These are phyloP conservation scores for Saitozyma podzolica DNA, from an alignment of 768 basidiomycete species.

Conservation along the genomic window DNA sequence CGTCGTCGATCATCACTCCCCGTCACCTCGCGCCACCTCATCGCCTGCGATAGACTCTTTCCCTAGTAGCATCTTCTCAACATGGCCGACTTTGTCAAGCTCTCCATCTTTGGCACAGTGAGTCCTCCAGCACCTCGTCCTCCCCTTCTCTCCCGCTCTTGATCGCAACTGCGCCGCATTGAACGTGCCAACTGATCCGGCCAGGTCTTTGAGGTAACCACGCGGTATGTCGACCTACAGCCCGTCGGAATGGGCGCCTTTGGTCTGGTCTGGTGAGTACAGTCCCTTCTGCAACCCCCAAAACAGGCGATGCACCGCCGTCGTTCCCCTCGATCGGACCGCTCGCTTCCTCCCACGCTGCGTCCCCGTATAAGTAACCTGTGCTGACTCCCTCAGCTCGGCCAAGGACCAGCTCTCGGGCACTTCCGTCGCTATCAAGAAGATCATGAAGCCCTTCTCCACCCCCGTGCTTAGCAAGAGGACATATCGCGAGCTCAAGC, in stretches of 20 bases:
- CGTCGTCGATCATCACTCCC: too few relatives aligned
- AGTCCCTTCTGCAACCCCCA: background rate
- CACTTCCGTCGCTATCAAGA: conserved; percentile 96
- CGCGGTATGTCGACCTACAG: conserved; percentile 97
- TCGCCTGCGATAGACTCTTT: too few relatives aligned
- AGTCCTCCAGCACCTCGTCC: conserved; percentile 6
- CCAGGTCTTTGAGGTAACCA: conserved; percentile 73
- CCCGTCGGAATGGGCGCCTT: conserved; percentile 99
- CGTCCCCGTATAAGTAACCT: background rate
- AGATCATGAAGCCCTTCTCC: conserved; percentile 99
- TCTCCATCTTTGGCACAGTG: conserved; percentile 97
- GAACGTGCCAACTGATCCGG: background rate
- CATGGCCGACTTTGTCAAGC: conserved; percentile 75
- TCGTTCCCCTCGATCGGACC: background rate
- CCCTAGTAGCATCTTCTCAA: background rate
- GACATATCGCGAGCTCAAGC: conserved; percentile 95
- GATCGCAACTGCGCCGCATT: too few relatives aligned
- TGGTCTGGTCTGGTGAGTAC: conserved; percentile 87
- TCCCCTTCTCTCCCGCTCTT: background rate
- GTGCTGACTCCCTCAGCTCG: conserved; percentile 59
- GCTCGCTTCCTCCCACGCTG: background rate
- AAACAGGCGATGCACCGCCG: background rate
- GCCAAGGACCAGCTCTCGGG: conserved; percentile 93
- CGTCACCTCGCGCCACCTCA: too few relatives aligned
- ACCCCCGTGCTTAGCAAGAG: conserved; percentile 97